phyloP scores from a whole-genome alignment of 768 basidiomycete species.

The Suillus sp. region DNA sequence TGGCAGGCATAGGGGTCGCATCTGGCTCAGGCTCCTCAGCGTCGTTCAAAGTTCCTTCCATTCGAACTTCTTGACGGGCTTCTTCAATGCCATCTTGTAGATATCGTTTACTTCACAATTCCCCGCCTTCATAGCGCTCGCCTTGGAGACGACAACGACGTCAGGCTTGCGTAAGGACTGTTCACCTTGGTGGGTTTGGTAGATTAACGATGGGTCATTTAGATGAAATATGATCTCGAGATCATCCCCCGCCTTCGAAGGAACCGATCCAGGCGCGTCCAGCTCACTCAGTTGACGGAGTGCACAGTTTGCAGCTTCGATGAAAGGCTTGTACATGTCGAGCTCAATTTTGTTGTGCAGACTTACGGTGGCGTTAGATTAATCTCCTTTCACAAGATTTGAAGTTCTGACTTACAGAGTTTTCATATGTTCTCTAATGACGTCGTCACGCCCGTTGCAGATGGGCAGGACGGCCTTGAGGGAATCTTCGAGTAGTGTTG shows the following conservation, averaged over 20 bases:
- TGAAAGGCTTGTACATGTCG: not conserved
- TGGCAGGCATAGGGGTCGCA: too few species aligned
- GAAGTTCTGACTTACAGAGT: not conserved
- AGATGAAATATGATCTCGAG: not conserved
- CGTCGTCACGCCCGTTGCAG: not conserved
- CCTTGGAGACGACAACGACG: not conserved
- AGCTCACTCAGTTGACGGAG: not conserved
- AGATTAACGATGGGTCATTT: not conserved
- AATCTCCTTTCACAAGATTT: not conserved
- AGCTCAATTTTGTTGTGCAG: not conserved
- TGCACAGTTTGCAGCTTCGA: not conserved
- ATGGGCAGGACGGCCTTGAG: constrained; percentile 6
- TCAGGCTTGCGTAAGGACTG: not conserved
- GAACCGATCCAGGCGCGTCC: not conserved
- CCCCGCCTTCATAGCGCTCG: not conserved
- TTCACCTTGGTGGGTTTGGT: not conserved
- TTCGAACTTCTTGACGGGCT: not conserved
- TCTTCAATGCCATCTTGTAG: not conserved
- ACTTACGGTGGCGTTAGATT: not conserved
- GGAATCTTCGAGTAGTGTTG: not conserved
- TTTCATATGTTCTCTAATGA: not conserved
- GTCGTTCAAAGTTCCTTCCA: not conserved
- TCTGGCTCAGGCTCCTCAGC: not conserved
- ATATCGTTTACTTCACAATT: not conserved
- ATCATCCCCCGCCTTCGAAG: not conserved